A percentile compares a stretch with the other conserved stretches of the same genome.
These are phyloP conservation scores for Vitis hybrid DNA, from an alignment of 177 flowering plant species.

Conservation along the genomic window DNA sequence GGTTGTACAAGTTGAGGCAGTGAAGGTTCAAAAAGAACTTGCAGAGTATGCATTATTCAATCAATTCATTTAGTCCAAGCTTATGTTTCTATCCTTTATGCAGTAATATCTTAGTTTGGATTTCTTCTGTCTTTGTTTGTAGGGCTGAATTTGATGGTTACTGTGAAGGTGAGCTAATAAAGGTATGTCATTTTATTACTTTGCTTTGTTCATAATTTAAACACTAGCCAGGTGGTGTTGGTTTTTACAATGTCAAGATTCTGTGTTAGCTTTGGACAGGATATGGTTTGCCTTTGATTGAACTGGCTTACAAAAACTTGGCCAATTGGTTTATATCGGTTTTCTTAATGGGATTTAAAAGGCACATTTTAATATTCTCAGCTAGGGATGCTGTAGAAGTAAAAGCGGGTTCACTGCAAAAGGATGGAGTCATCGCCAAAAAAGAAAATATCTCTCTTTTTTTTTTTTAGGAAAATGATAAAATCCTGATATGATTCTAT, in stretches of 20 bases:
- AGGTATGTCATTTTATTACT: conserved; percentile 41
- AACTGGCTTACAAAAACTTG: not conserved
- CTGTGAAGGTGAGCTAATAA: conserved; percentile 89
- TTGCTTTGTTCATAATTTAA: not conserved
- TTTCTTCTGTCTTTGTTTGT: conserved; percentile 21
- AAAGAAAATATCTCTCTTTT: not conserved
- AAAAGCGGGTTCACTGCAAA: not conserved
- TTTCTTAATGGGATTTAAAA: not conserved
- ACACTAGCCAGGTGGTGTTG: no score
- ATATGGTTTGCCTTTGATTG: not conserved
- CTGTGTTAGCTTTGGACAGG: not conserved
- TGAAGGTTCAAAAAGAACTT: conserved; percentile 83
- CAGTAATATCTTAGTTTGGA: not conserved
- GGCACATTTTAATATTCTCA: not conserved
- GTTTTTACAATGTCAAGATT: no score
- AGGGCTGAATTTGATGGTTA: conserved; percentile 99
- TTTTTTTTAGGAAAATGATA: not conserved
- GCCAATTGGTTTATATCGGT: not conserved
- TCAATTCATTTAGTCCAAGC: not conserved
- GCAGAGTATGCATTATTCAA: conserved; percentile 54
- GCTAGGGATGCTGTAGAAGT: not conserved
- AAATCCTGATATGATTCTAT: not conserved
- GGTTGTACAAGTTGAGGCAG: conserved; percentile 95
- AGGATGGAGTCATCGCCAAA: not conserved
- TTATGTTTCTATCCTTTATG: not conserved